Evolutionary conservation across 495 filamentous ascomycete species (phyloP), one percentile per base, ranked within the genome.

Genomic region (Neurospora sp.): DNA sequence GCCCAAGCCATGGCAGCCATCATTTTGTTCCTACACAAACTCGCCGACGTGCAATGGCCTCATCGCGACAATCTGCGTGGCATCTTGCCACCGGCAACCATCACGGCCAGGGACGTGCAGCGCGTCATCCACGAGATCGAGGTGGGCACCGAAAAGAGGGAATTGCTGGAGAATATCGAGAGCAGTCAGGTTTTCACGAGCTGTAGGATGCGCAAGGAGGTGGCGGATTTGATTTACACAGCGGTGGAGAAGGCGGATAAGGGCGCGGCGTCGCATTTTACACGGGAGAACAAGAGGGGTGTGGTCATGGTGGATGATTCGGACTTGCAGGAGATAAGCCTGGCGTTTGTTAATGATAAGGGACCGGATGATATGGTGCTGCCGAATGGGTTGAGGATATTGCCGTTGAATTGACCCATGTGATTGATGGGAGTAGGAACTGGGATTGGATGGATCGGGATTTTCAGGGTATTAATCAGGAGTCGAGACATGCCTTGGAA

Each of bases 311-410:
- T 74, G 68, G 78, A 77, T 18, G 74, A 78, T 38, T 69, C 71
- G 68, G 76, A 79, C 20, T 40, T 76, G 61, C 69, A 75, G 71
- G 78, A 79, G 71, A 78, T 80, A 0, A 75, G 75, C 61, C 35
- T 80, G 41, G 72, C 72, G 27, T 80, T 77, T 76, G 78, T 78
- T 7, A 79, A 79, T 38, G 78, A 80, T 40, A 73, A 78, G 73
- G 65, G 71, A 3, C 71, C 73, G 3, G 76, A 75, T 16, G 76
- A 76, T 71, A 71, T 78, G 70, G 71, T 79, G 65, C 12, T 80
- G 74, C 77, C 77, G 31, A 77, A 76, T 45, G 78, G 77, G 42
- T 45, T 80, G 74, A 75, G 72, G 27, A 78, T 80, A 71, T 73
- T 80, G 73, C 76, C 74, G 41, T 70, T 80, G 70, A 80, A 53